Evolutionary conservation across 116 monocot genomes (phyloP), one percentile per base, ranked within the genome.

Genomic region (Papilionanthe hybrid): DNA sequence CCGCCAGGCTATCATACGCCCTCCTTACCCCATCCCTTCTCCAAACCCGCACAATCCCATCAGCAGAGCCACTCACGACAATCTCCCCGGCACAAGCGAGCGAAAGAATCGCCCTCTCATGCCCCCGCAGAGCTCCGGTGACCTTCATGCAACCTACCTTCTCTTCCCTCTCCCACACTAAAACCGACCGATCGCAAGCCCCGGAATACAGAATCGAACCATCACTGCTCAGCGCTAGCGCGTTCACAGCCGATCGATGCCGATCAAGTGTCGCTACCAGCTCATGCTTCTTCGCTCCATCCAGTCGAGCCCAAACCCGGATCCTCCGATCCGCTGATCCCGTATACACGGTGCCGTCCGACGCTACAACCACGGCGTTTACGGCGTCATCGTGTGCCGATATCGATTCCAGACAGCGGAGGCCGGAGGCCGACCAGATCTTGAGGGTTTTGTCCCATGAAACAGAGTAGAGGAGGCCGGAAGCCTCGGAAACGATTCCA

Each of bases 361-460:
- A 42, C 13, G 89, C 78, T 15, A 91, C 89, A 28, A 85, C 89
- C 28, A 97, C 66, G 81, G 92, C 90, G 85, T 92, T 97, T 48
- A 97, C 81, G 44, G 96, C 96, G 81, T 94, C 96, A 41, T 97
- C 89, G 89, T 97, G 96, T 44, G 96, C 94, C 29, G 55, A 1
- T n/a, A 92, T 7, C 1, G 96, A 94, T 71, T 89, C 83, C 23
- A 89, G 5, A 86, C 96, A 97, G 29, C 88, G 92, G 79, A 88
- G 81, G 58, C 78, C 79, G 41, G 84, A 75, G 67, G 79, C 4
- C 48, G 78, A 68, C 96, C 96, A 94, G 72, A 97, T 65, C 77
- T 97, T 97, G 55, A 97, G 85, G 44, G 94, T 92, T 60, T 91
- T 97, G 80, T 97, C 96, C 96, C 96, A 94, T 41, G 96, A 97